Evolutionary conservation across 1,284 basidiomycete species (phyloP).

Genomic region (Austroboletus novae-zelandiae): DNA sequence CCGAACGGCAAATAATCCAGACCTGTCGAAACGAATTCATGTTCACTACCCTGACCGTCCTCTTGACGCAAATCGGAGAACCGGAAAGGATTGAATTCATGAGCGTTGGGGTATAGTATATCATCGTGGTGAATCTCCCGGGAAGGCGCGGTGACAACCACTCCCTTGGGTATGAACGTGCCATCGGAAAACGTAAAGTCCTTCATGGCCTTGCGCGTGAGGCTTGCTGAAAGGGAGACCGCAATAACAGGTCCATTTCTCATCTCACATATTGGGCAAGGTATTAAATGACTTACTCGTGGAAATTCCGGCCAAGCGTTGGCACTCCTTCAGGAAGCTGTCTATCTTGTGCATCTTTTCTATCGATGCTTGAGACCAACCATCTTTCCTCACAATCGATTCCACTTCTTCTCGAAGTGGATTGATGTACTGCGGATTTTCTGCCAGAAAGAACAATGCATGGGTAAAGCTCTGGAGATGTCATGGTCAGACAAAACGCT

Average conservation of each 20-base stretch:
- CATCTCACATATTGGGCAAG: not conserved
- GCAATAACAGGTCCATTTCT: not conserved
- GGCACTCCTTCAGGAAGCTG: slow-evolving; percentile 45
- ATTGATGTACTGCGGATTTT: slow-evolving; percentile 36
- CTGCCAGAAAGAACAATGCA: slow-evolving; percentile 36
- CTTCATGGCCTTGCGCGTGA: not conserved
- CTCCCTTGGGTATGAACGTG: not conserved
- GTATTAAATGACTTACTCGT: slow-evolving; percentile 19
- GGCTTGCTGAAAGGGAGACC: not conserved
- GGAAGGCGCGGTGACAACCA: not conserved
- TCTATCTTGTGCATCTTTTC: slow-evolving; percentile 43
- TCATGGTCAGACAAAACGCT: not conserved
- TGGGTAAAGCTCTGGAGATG: slow-evolving; percentile 32
- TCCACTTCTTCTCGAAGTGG: slow-evolving; percentile 44
- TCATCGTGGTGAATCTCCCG: not conserved
- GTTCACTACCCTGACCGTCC: not conserved
- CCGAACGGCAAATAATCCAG: slow-evolving; percentile 9
- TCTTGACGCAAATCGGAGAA: not conserved
- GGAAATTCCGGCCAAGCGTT: slow-evolving; percentile 31
- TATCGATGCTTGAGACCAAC: slow-evolving; percentile 42
- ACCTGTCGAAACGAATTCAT: slow-evolving; percentile 6
- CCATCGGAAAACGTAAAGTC: not conserved
- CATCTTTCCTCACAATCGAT: slow-evolving; percentile 26
- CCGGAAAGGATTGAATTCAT: not conserved
- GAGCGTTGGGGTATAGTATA: not conserved